phyloP scores from a whole-genome alignment of 1,284 basidiomycete species.

The Vanrija sp. region DNA sequence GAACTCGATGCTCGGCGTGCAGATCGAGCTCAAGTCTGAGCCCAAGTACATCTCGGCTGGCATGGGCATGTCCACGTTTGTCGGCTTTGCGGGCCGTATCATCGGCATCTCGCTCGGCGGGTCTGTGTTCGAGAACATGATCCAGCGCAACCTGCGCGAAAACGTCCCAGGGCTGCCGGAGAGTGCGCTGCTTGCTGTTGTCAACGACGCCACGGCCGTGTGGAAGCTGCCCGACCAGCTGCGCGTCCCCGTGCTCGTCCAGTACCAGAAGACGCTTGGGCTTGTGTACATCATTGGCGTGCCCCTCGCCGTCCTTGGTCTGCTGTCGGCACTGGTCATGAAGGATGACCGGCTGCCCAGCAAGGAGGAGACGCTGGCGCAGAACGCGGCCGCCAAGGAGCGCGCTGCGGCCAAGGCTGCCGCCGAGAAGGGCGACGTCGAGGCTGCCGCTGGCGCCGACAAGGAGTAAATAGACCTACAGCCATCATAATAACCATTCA shows the following conservation, averaged over 20 bases:
- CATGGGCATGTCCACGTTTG: conserved; percentile 35
- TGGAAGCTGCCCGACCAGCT: conserved; percentile 34
- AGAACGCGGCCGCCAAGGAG: conserved; percentile 21
- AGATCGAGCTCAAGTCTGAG: conserved; percentile 39
- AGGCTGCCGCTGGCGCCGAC: conserved; percentile 14
- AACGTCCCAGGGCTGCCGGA: conserved; percentile 29
- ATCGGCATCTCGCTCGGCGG: conserved; percentile 45
- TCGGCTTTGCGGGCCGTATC: conserved; percentile 45
- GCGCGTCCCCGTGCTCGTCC: conserved; percentile 27
- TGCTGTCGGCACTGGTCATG: conserved; percentile 33
- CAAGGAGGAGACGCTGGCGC: conserved; percentile 17
- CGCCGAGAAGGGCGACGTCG: conserved; percentile 5
- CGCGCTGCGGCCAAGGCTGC: neutral
- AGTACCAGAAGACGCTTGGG: conserved; percentile 40
- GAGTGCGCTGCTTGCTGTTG: conserved; percentile 20
- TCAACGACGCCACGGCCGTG: conserved; percentile 34
- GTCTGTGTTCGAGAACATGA: conserved; percentile 46
- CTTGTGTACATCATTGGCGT: conserved; percentile 42
- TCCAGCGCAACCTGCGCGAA: conserved; percentile 33
- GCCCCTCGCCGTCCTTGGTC: conserved; percentile 32
- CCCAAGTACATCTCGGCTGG: conserved; percentile 41
- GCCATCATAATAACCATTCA: too few relatives aligned
- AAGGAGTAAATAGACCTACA: conserved; percentile 5
- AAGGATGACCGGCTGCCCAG: conserved; percentile 38
- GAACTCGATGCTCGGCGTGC: conserved; percentile 43